Evolutionary conservation across 352 stramenopile genomes (phyloP), one percentile per base, ranked within the genome.

Genomic region (Globisporangium viniferum): DNA sequence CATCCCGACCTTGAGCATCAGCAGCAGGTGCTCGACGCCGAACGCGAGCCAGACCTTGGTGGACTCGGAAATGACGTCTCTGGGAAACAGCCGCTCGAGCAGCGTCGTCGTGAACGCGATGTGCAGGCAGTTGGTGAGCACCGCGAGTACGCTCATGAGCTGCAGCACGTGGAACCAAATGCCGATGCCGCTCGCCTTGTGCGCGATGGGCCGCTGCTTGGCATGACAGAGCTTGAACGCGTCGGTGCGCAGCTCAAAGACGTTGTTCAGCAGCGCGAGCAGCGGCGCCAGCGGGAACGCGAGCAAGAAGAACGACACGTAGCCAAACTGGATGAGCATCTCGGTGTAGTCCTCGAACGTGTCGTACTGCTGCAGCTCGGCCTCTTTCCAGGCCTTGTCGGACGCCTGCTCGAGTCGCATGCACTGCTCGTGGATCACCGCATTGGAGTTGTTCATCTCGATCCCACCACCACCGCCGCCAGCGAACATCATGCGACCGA

Each of bases 51-150:
- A 95, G n/a, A 93, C 85, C 61, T 93, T 92, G 39, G 79, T 68
- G 3, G 79, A 73, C 0, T 69, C 15, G 0, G 70, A 76, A 29
- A 86, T 69, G 18, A 1, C 18, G 10, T 18, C 1, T 2, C 7
- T 1, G 1, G 82, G 77, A 2, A 80, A 48, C 2, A 85, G 70
- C 1, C 78, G 76, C 75, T 93, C 82, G 39, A 93, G 51, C 36
- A 89, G 67, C 39, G 82, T 90, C 31, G 84, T 95, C 27, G 85
- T 92, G 72, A 93, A 92, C 6, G 86, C 93, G 71, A 99, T 90
- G 58, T 98, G 84, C 65, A 97, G 92, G 67, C 94, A 98, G 74
- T 98, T 99, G 62, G 96, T 99, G 54, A 98, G 79, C 67, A 99
- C 91, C 10, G 93, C 95, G 73, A 98, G 82, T 5, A 98, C 89